These are phyloP conservation scores for Plasmodium ovale DNA, from an alignment of 169 alveolate species.

Conservation along the genomic window DNA sequence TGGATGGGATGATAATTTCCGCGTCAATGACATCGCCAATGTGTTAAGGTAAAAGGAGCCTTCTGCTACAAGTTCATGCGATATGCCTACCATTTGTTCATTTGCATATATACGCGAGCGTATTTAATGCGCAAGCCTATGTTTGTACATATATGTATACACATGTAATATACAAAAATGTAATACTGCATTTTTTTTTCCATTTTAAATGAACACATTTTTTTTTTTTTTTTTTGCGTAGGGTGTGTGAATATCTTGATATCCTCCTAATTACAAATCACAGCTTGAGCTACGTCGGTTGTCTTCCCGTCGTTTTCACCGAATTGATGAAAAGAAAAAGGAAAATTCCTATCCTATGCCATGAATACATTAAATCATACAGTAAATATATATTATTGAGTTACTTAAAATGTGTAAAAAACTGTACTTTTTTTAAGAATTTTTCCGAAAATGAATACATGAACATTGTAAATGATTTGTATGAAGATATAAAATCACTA, in stretches of 20 bases:
- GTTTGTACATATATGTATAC: too few relatives aligned
- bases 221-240: conserved; percentile 4
- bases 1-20: conserved; percentile 76
- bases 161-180: too few relatives aligned
- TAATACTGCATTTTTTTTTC: too few relatives aligned
- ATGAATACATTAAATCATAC: conserved; percentile 48
- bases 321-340: conserved; percentile 27
- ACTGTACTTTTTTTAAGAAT: conserved; percentile 30
- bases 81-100: neutral
- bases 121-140: too few relatives aligned
- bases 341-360: conserved; percentile 50
- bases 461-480: conserved; percentile 41
- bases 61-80: neutral
- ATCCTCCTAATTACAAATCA: conserved; percentile 40
- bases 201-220: neutral
- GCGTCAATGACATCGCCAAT: conserved; percentile 39
- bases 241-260: conserved; percentile 68
- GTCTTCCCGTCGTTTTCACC: conserved; percentile 30
- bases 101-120: neutral
- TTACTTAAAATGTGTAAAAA: conserved; percentile 42
- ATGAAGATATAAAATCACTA: conserved; percentile 6
- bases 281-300: conserved; percentile 47
- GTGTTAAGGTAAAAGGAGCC: conserved; percentile 28
- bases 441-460: conserved; percentile 45
- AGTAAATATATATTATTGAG: conserved; percentile 62